These are phyloP conservation scores for Hypoxylon fuscum DNA, from an alignment of 495 filamentous ascomycete genomes.

Conservation along the genomic window DNA sequence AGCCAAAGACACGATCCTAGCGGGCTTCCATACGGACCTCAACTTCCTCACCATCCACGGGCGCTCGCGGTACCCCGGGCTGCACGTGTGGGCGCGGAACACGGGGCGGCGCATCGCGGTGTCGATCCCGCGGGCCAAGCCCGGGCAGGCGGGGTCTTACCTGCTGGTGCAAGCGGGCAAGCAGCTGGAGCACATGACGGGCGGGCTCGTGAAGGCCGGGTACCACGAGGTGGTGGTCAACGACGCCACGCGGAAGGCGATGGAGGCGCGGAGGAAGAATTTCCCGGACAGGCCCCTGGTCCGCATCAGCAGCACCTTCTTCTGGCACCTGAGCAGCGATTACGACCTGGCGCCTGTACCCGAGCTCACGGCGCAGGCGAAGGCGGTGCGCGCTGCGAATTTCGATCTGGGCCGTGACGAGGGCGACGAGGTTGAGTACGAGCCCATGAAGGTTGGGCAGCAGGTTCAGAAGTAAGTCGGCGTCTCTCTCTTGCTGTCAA, in stretches of 20 bases:
- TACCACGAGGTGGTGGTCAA: slow-evolving; percentile 65
- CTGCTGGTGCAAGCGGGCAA: slow-evolving; percentile 63
- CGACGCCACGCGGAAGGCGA: slow-evolving; percentile 49
- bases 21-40: slow-evolving; percentile 63
- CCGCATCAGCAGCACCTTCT: slow-evolving; percentile 59
- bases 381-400: slow-evolving; percentile 49
- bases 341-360: slow-evolving; percentile 56
- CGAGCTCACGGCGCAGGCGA: slow-evolving; percentile 46
- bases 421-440: slow-evolving; percentile 54
- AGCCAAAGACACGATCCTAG: slow-evolving; percentile 59
- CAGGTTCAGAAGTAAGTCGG: slow-evolving; percentile 56
- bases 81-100: slow-evolving; percentile 65
- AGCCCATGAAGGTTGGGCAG: slow-evolving; percentile 57
- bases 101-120: slow-evolving; percentile 59
- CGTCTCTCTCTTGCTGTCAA: neutral
- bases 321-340: slow-evolving; percentile 61
- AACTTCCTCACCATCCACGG: slow-evolving; percentile 66
- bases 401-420: slow-evolving; percentile 55
- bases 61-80: slow-evolving; percentile 60
- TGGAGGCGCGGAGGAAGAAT: slow-evolving; percentile 45
- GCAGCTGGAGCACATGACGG: slow-evolving; percentile 62
- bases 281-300: slow-evolving; percentile 55
- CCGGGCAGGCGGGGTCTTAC: slow-evolving; percentile 46
- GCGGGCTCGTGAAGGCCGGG: slow-evolving; percentile 61
- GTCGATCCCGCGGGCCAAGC: slow-evolving; percentile 48